Evolutionary conservation across 2,329 filamentous ascomycete species (phyloP).

Genomic region (Keithomyces neogunnii): DNA sequence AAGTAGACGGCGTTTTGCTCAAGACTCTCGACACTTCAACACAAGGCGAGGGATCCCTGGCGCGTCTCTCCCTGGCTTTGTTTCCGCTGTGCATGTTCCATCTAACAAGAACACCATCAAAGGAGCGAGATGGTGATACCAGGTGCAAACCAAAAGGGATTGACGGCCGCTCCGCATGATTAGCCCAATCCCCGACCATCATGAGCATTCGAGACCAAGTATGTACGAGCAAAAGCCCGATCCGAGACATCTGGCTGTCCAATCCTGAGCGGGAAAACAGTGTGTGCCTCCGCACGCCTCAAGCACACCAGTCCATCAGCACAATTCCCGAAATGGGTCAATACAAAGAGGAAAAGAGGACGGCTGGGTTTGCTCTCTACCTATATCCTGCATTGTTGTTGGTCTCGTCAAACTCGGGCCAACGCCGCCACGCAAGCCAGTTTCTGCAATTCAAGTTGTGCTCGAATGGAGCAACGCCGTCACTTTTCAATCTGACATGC

Average conservation of each 20-base stretch:
- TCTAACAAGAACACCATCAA: not conserved
- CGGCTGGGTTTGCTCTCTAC: not conserved
- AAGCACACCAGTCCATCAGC: not conserved
- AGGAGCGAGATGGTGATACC: not conserved
- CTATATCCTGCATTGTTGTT: not conserved
- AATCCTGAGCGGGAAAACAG: not conserved
- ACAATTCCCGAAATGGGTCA: not conserved
- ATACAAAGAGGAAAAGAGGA: not conserved
- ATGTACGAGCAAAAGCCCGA: not conserved
- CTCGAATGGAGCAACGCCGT: not conserved
- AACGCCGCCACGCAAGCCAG: not conserved
- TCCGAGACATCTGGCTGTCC: not conserved
- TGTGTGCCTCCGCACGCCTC: not conserved
- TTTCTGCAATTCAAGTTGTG: not conserved
- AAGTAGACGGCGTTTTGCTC: no score
- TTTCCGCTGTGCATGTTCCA: not conserved
- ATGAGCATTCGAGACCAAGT: not conserved
- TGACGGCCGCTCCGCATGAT: not conserved
- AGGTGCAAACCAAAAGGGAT: not conserved
- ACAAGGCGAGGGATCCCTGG: not conserved
- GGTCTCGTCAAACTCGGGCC: not conserved
- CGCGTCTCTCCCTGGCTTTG: not conserved
- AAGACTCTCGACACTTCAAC: no score
- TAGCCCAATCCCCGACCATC: not conserved
- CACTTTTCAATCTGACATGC: not conserved